Evolutionary conservation across 768 basidiomycete genomes (phyloP).

Genomic region (Mycena rebaudengoi): DNA sequence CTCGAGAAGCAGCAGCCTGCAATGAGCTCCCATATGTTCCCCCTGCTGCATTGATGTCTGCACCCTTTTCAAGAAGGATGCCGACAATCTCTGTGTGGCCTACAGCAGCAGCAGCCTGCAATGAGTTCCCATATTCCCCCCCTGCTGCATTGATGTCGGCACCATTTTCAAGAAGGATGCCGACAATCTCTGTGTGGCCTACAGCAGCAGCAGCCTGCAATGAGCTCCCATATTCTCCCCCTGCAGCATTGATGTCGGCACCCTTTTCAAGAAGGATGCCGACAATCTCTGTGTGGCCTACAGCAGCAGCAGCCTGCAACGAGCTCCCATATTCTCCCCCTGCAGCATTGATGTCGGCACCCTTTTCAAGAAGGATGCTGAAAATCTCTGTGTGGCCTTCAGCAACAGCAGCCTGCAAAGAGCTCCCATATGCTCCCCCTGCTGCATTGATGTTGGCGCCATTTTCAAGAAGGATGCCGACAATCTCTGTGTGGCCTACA

Average conservation of each 20-base stretch:
- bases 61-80: neutral
- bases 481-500: neutral
- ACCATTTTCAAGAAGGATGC: neutral
- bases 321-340: neutral
- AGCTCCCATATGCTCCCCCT: neutral
- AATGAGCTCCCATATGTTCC: neutral
- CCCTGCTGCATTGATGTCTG: too few relatives aligned
- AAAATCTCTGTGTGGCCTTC: neutral
- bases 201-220: neutral
- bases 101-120: neutral
- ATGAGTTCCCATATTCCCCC: neutral
- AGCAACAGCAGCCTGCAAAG: neutral
- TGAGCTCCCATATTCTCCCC: neutral
- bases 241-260: neutral
- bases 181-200: neutral
- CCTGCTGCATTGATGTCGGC: neutral
- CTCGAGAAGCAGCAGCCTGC: neutral
- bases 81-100: neutral
- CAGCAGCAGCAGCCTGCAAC: too few relatives aligned
- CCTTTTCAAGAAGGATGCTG: neutral
- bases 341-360: neutral
- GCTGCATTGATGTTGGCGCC: neutral
- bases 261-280: too few relatives aligned
- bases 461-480: neutral
- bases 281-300: too few relatives aligned